phyloP scores from a whole-genome alignment of 164 flowering plant genomes.

The Pachysandra terminalis region DNA sequence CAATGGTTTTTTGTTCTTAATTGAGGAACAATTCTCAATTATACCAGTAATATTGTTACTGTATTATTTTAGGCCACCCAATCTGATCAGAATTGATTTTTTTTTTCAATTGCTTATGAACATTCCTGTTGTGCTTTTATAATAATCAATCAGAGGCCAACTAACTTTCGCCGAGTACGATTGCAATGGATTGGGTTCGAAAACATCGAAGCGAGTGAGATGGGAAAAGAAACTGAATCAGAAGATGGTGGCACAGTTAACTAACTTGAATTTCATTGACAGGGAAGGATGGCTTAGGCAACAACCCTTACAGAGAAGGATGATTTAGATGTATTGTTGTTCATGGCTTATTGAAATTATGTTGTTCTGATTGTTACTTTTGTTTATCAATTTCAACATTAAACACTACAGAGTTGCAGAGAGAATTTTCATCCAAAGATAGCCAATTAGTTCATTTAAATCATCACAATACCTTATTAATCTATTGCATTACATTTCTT shows the following conservation, averaged over 20 bases:
- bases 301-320: background rate
- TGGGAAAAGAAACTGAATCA: slow-evolving; percentile 28
- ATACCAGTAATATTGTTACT: background rate
- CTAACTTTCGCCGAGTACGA: slow-evolving; percentile 25
- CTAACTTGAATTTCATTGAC: slow-evolving; percentile 14
- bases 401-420: no score
- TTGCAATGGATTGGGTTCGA: slow-evolving; percentile 34
- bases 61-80: background rate
- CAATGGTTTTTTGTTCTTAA: background rate
- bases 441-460: no score
- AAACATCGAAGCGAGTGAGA: slow-evolving; percentile 24
- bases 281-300: slow-evolving; percentile 19
- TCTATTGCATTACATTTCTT: slow-evolving; percentile 26
- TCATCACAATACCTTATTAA: background rate
- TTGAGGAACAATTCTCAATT: no score
- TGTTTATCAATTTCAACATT: no score
- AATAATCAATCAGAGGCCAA: slow-evolving; percentile 24
- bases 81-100: background rate
- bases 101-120: no score
- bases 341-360: background rate
- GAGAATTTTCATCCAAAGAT: no score
- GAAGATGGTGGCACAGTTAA: background rate
- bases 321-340: background rate
- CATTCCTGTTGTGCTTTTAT: no score
- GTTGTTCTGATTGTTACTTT: background rate